Conservation (phyloP, 306 rosid species). For the apple (Malus domestica) region DNA sequence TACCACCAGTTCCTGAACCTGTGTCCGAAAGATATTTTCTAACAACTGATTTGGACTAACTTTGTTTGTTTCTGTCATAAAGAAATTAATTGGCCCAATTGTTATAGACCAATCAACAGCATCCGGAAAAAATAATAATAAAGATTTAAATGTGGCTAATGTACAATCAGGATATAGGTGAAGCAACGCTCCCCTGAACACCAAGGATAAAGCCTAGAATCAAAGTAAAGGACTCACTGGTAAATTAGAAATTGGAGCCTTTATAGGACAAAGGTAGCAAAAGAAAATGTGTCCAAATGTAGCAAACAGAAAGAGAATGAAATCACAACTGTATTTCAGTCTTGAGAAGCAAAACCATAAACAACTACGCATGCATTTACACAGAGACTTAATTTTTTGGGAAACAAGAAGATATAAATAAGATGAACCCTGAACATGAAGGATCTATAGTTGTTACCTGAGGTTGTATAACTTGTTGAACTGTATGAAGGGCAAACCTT, state of each 20-base stretch:
- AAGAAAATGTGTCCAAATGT: background rate
- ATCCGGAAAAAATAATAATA: background rate
- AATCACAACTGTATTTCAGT: background rate
- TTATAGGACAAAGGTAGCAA: no score
- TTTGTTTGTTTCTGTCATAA: conserved; percentile 72
- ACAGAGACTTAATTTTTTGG: background rate
- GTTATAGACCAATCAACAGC: background rate
- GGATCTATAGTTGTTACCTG: conserved; percentile 37
- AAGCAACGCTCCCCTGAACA: background rate
- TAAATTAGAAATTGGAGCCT: background rate
- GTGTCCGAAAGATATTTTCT: conserved; percentile 74
- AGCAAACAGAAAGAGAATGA: background rate
- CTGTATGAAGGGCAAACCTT: conserved; percentile 72
- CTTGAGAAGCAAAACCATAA: background rate
- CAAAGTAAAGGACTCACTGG: background rate
- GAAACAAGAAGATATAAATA: background rate
- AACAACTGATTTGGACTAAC: conserved; percentile 79
- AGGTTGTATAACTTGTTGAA: conserved; percentile 85
- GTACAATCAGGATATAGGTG: background rate
- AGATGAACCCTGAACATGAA: background rate
- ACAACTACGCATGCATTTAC: background rate
- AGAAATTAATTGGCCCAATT: conserved; percentile 2
- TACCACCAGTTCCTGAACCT: conserved; percentile 93
- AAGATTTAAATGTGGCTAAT: background rate
- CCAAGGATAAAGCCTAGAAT: background rate